Conservation (phyloP, 2,329 filamentous ascomycete genomes). For the Colletotrichum kahawae region DNA sequence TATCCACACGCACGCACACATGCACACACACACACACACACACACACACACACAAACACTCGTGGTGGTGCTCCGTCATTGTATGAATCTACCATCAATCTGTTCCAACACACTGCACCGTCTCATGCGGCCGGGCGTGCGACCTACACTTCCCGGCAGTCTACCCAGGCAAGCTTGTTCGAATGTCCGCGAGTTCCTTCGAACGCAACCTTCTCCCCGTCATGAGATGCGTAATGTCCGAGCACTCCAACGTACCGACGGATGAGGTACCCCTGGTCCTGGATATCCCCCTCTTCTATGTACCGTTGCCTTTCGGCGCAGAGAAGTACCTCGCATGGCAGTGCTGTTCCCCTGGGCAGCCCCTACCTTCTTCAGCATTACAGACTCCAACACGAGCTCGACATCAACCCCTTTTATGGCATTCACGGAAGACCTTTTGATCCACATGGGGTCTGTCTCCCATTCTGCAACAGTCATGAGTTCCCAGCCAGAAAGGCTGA, state of each 20-base stretch:
- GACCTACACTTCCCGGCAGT: slow-evolving; percentile 18
- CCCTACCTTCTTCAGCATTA: neutral
- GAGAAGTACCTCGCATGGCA: neutral
- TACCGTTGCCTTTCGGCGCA: neutral
- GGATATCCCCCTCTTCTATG: neutral
- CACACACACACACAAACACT: neutral
- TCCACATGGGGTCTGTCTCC: neutral
- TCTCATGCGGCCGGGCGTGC: slow-evolving; percentile 15
- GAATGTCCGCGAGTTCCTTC: neutral
- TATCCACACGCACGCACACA: neutral
- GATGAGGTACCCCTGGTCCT: neutral
- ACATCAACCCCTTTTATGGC: neutral
- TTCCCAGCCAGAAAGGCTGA: neutral
- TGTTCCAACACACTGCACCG: slow-evolving; percentile 3
- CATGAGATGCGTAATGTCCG: neutral
- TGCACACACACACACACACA: neutral
- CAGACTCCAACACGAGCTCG: neutral
- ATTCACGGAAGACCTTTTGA: neutral
- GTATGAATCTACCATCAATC: neutral
- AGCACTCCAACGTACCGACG: neutral
- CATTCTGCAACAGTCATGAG: neutral
- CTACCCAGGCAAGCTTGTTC: slow-evolving; percentile 15
- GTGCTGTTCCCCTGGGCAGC: neutral
- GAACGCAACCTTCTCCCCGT: neutral
- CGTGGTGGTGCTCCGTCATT: neutral